Evolutionary conservation across 1,284 basidiomycete species (phyloP), one percentile per base, ranked within the genome.

Genomic region (Mycosarcoma mackinlayi): DNA sequence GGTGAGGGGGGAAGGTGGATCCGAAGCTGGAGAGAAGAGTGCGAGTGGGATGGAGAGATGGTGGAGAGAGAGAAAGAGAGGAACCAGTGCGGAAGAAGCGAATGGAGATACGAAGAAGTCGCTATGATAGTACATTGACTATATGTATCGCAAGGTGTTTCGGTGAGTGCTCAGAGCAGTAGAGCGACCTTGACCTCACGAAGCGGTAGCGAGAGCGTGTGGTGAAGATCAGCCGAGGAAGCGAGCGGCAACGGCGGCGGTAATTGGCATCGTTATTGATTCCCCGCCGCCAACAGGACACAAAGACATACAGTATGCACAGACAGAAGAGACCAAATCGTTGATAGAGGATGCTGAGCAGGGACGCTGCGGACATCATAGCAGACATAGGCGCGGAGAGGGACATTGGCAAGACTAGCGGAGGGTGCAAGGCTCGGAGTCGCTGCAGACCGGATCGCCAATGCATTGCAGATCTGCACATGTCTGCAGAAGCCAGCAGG

Each of bases 381-480:
- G 38, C 38, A 5, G 25, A 2, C 8, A 14, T 7, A 24, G 8
- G 38, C 10, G 38, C 25, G 9, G 25, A 30, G 23, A 41, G 24
- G n/a, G n/a, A n/a, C 39, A 31, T 21, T 40, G n/a, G 33, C 10
- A 42, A 16, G 7, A 16, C 35, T 16, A 27, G 5, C 13, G 16
- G n/a, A 24, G 35, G 41, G 14, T 21, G 8, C 4, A n/a, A 23
- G 49, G 33, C 61, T 64, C 61, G 61, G 61, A 34, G 37, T 33
- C 13, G 31, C 31, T 64, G 61, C 61, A 57, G 45, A 39, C 34
- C 28, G 39, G 54, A 64, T 57, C 49, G 54, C 49, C 49, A 45
- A 42, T 49, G 50, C 61, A 64, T 46, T 48, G 58, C 58, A 60
- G 58, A 60, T 53, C 44, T 53, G 58, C 40, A 47, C 28, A 48